Evolutionary conservation across 2,329 filamentous ascomycete species (phyloP).

Genomic region (Chrysosporium keratinophilum): DNA sequence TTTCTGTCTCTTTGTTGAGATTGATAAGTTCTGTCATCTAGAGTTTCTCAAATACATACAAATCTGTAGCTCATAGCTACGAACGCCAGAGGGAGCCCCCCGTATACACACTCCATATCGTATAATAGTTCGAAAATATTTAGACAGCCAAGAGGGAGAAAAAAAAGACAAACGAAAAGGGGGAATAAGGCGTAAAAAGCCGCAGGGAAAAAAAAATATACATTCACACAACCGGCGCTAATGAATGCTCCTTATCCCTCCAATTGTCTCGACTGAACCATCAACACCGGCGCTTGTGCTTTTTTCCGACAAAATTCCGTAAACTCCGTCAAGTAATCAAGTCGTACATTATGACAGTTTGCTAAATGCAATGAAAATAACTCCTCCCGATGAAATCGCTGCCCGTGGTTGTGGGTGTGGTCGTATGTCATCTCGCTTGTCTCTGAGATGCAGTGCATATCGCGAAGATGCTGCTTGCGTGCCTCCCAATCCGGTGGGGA

Average conservation of each 20-base stretch:
- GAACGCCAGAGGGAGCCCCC: too few species aligned
- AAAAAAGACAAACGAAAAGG: too few species aligned
- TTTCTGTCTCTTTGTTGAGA: too few species aligned
- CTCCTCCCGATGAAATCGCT: conserved; percentile 12
- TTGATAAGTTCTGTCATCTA: too few species aligned
- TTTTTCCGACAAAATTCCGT: conserved; percentile 9
- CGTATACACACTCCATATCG: too few species aligned
- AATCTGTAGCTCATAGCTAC: too few species aligned
- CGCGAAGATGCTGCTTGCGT: conserved; percentile 10
- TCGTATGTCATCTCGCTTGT: not conserved
- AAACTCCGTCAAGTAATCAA: conserved; percentile 12
- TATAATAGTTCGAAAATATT: too few species aligned
- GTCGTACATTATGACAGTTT: conserved; percentile 12
- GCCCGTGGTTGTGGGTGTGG: conserved; percentile 6
- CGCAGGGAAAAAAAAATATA: too few species aligned
- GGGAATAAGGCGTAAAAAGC: too few species aligned
- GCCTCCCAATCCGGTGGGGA: conserved; percentile 3
- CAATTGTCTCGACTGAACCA: conserved; percentile 3
- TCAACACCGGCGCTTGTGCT: conserved; percentile 10
- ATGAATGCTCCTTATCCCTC: not conserved
- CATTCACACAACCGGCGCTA: too few species aligned
- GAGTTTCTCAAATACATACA: too few species aligned
- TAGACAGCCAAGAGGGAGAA: too few species aligned
- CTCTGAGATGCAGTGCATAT: conserved; percentile 12
- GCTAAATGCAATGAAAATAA: conserved; percentile 14